These are phyloP conservation scores for Camptophora hylomeconis DNA, from an alignment of 2,329 filamentous ascomycete species.

Conservation along the genomic window DNA sequence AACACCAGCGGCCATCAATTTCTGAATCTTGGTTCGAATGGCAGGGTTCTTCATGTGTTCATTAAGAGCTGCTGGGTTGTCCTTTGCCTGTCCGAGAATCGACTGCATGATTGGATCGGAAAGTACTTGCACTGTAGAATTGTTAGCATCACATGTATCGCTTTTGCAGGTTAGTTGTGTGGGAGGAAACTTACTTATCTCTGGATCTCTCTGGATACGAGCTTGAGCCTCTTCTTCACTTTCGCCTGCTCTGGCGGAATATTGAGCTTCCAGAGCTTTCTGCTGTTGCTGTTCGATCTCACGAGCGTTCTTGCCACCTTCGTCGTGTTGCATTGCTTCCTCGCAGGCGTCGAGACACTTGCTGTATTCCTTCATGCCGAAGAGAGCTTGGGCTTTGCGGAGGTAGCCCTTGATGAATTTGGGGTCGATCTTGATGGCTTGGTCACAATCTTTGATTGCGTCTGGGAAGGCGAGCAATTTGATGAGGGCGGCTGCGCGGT, in stretches of 20 bases:
- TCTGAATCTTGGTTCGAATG: constrained; percentile 82
- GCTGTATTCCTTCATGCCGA: constrained; percentile 97
- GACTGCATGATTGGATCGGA: constrained; percentile 96
- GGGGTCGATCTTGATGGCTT: constrained; percentile 78
- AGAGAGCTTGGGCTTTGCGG: constrained; percentile 87
- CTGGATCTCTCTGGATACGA: constrained; percentile 77
- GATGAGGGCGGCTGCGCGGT: constrained; percentile 91
- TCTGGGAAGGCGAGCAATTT: constrained; percentile 94
- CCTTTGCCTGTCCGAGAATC: constrained; percentile 92
- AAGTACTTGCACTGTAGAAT: constrained; percentile 34
- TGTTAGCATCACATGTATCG: constrained; percentile 1
- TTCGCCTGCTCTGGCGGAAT: constrained; percentile 78
- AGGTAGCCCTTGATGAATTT: constrained; percentile 94
- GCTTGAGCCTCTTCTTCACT: constrained; percentile 91
- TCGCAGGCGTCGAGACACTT: constrained; percentile 82
- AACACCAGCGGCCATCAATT: constrained; percentile 82
- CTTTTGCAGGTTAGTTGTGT: not conserved
- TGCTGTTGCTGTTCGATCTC: constrained; percentile 92
- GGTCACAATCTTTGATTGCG: constrained; percentile 83
- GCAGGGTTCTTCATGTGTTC: constrained; percentile 94
- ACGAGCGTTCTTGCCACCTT: constrained; percentile 64
- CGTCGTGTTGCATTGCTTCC: constrained; percentile 66
- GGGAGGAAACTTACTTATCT: constrained; percentile 50
- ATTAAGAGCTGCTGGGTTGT: constrained; percentile 78
- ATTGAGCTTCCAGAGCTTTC: constrained; percentile 85